Evolutionary conservation across 495 filamentous ascomycete species (phyloP), one percentile per base, ranked within the genome.

Genomic region (Penicillium canescens): DNA sequence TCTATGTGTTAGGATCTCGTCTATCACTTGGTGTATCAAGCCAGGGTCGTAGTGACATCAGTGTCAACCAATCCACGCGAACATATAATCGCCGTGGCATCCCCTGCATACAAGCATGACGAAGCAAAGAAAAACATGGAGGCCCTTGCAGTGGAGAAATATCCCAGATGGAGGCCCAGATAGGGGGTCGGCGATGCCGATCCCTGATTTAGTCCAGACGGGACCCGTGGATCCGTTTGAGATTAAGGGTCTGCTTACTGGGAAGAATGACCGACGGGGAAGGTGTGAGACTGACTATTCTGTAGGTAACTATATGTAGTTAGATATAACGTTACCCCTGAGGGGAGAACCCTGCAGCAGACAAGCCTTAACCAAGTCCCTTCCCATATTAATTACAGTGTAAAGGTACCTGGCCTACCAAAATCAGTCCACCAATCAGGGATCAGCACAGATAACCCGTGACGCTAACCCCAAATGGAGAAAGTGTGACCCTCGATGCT

Each of bases 361-460:
- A 24, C 20, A 13, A 24, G n/a, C n/a, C 14, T 41, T 10, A 14
- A 2, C 28, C 28, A 42, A 42, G 40, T 42, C 40, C 13, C 40
- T 42, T 3, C 12, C 2, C 40, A 42, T 13, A 24, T 20, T 42
- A 42, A 42, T 24, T 26, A 24, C 10, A 23, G 20, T 24, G 40
- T 10, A 23, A n/a, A 23, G 40, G 20, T 42, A 42, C 40, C n/a
- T 23, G 11, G 9, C 12, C 20, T n/a, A 24, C 13, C n/a, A 24
- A 6, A 24, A 24, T 33, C 16, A 16, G 31, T 41, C 38, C 46
- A 9, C 48, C 48, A 51, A 51, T 51, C 39, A 36, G 20, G 18
- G 48, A 51, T 50, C 39, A 23, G 8, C 31, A 26, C 11, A 12
- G 10, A 42, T 31, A 35, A 38, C 20, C 9, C n/a, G 16, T 18